A percentile compares a stretch with the other conserved stretches of the same genome.
phyloP scores from a whole-genome alignment of 139 green algal species.

The Tetraselmis striata region DNA sequence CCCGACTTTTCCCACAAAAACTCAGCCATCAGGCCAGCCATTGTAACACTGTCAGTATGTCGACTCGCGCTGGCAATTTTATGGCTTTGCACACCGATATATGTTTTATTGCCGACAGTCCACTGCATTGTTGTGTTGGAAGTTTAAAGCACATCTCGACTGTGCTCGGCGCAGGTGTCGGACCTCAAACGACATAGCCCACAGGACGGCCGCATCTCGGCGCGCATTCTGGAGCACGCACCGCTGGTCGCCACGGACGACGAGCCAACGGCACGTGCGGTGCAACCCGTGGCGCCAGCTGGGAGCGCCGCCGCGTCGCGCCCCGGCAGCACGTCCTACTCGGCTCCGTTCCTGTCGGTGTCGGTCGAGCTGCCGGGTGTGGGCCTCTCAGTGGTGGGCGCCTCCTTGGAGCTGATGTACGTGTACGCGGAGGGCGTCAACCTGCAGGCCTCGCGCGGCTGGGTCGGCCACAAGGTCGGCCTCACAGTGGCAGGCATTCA shows the following conservation, averaged over 20 bases:
- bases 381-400: constrained; percentile 55
- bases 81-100: too few species aligned
- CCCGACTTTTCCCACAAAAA: too few species aligned
- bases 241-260: constrained; percentile 17
- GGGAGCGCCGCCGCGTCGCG: not conserved
- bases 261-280: not conserved
- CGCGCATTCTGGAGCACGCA: too few species aligned
- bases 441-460: constrained; percentile 1
- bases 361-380: constrained; percentile 27
- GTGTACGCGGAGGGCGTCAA: constrained; percentile 2
- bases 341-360: constrained; percentile 14
- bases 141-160: too few species aligned
- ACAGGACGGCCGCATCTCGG: too few species aligned
- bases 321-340: not conserved
- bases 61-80: too few species aligned
- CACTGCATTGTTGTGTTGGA: too few species aligned
- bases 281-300: constrained; percentile 8
- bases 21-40: too few species aligned
- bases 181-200: constrained; percentile 2
- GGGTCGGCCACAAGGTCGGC: not conserved
- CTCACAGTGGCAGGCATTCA: constrained; percentile 1
- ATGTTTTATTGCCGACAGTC: too few species aligned
- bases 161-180: not conserved
- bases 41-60: too few species aligned
- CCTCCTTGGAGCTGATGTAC: constrained; percentile 56